Conservation (phyloP, 1,284 basidiomycete genomes). For the Laetiporus sulphureus region DNA sequence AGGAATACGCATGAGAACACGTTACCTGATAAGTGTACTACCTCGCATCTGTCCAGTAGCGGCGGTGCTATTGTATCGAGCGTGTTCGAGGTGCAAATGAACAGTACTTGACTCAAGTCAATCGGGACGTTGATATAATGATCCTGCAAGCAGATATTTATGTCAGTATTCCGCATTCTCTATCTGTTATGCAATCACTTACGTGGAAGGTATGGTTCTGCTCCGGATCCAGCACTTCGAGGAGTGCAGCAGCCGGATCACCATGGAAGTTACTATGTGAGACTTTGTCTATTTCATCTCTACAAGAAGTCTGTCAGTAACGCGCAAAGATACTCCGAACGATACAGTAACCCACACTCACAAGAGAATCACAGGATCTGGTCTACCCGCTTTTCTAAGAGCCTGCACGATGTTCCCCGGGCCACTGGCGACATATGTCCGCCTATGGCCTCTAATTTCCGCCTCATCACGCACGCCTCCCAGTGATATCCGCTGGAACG, state of each 20-base stretch:
- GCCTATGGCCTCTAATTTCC: slow-evolving; percentile 83
- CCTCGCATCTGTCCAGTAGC: slow-evolving; percentile 69
- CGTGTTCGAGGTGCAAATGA: slow-evolving; percentile 85
- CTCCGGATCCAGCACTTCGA: slow-evolving; percentile 90
- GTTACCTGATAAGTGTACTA: slow-evolving; percentile 61
- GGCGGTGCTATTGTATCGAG: slow-evolving; percentile 87
- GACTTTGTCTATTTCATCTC: slow-evolving; percentile 86
- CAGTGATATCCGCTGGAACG: slow-evolving; percentile 90
- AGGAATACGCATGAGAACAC: slow-evolving; percentile 5
- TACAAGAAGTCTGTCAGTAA: slow-evolving; percentile 20
- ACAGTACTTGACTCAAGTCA: slow-evolving; percentile 81
- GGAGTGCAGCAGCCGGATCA: slow-evolving; percentile 80
- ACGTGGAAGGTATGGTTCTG: slow-evolving; percentile 84
- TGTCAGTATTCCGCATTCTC: not conserved
- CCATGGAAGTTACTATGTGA: slow-evolving; percentile 84
- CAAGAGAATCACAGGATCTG: slow-evolving; percentile 77
- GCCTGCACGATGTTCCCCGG: slow-evolving; percentile 88
- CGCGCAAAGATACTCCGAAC: too few species aligned
- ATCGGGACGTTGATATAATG: slow-evolving; percentile 91
- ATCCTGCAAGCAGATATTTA: slow-evolving; percentile 46
- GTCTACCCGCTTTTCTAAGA: slow-evolving; percentile 77
- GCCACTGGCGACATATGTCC: slow-evolving; percentile 88
- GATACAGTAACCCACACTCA: slow-evolving; percentile 34
- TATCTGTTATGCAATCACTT: slow-evolving; percentile 20
- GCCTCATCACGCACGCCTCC: slow-evolving; percentile 90